A percentile compares a stretch with the other conserved stretches of the same genome.
These are phyloP conservation scores for Centella asiatica DNA, from an alignment of 129 eudicot genomes.

Conservation along the genomic window DNA sequence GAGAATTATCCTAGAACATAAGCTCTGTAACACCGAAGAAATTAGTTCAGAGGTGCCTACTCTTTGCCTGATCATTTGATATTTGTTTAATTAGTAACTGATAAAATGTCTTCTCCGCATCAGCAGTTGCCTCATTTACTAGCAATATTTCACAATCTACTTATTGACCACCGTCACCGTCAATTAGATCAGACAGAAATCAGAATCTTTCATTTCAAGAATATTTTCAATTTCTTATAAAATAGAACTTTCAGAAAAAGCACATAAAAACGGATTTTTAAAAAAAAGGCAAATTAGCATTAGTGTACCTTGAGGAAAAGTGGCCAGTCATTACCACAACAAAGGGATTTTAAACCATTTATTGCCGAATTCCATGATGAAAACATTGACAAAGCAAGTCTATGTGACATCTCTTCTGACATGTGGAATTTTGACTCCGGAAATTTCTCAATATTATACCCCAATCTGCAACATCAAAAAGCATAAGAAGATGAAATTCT, in stretches of 20 bases:
- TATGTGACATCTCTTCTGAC: constrained; percentile 54
- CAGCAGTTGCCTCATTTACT: too few species aligned
- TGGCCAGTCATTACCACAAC: constrained; percentile 53
- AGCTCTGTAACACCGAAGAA: too few species aligned
- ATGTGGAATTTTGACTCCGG: constrained; percentile 57
- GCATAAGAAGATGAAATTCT: not conserved
- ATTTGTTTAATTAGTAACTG: not conserved
- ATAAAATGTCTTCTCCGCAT: too few species aligned
- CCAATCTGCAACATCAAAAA: constrained; percentile 41
- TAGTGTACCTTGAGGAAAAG: constrained; percentile 55
- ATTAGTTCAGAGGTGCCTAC: not conserved
- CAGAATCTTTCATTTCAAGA: not conserved
- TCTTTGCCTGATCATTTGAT: not conserved
- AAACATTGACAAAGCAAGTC: constrained; percentile 44
- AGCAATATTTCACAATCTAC: too few species aligned
- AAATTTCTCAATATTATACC: constrained; percentile 55
- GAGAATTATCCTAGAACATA: too few species aligned
- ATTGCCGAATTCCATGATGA: constrained; percentile 56
- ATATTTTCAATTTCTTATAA: constrained; percentile 1
- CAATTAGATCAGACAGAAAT: not conserved
- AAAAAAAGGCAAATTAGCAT: not conserved
- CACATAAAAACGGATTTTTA: not conserved
- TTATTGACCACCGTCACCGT: not conserved
- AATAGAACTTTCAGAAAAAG: not conserved
- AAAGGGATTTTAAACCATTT: constrained; percentile 46